These are phyloP conservation scores for Aegilops sharonensis DNA, from an alignment of 176 grass and related monocot genomes.

Conservation along the genomic window DNA sequence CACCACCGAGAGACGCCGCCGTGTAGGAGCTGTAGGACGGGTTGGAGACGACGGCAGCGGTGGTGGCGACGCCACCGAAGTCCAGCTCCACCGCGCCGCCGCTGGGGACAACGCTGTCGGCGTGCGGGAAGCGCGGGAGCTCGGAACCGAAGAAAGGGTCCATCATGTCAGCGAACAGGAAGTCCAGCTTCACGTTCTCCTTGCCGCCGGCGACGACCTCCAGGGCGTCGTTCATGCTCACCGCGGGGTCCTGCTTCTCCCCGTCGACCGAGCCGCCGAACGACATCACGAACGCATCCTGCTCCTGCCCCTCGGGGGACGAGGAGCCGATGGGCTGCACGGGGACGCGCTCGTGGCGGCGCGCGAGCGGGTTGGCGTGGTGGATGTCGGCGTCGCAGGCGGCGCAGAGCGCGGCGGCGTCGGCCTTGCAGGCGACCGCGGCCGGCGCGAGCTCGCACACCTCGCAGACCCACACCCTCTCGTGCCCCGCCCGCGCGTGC, in stretches of 20 bases:
- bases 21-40: conserved; percentile 62
- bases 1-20: conserved; percentile 43
- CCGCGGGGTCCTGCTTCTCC: neutral
- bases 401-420: conserved; percentile 64
- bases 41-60: conserved; percentile 6
- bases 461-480: conserved; percentile 71
- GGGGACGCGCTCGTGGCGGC: conserved; percentile 73
- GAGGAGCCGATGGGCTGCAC: conserved; percentile 41
- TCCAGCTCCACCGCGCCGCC: conserved; percentile 29
- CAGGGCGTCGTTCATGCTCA: neutral
- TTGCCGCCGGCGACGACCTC: neutral
- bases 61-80: conserved; percentile 21
- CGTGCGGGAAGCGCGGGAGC: conserved; percentile 28
- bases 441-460: conserved; percentile 86
- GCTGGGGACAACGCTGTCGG: conserved; percentile 64
- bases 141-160: conserved; percentile 63
- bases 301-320: neutral
- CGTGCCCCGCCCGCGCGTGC: conserved; percentile 43
- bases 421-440: conserved; percentile 73
- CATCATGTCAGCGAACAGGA: conserved; percentile 48
- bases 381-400: conserved; percentile 51
- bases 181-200: conserved; percentile 44
- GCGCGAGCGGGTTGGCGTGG: conserved; percentile 69
- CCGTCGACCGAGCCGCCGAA: neutral
- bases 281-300: conserved; percentile 6